Conservation (phyloP, 805 yeast genomes). For the Yamadazyma paraphyllophila region DNA sequence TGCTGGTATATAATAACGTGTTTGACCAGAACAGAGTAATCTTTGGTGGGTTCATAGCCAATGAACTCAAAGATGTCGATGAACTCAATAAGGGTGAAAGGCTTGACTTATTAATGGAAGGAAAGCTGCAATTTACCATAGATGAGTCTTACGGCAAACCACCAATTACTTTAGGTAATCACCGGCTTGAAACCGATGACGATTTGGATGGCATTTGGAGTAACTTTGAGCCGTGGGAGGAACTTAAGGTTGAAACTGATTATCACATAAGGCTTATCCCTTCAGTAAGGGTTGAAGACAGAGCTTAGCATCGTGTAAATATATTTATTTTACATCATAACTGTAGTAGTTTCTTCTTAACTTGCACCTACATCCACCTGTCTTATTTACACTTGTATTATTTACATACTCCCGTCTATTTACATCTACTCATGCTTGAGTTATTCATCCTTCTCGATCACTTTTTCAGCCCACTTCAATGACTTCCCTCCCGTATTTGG, state of each 20-base stretch:
- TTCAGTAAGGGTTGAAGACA: slow-evolving; percentile 8
- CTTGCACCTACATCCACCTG: too few species aligned
- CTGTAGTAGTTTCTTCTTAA: too few species aligned
- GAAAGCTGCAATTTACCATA: slow-evolving; percentile 20
- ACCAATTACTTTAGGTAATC: slow-evolving; percentile 35
- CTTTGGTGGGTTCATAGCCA: slow-evolving; percentile 18
- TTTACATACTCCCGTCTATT: too few species aligned
- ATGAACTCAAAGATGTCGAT: slow-evolving; percentile 28
- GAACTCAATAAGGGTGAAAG: slow-evolving; percentile 39
- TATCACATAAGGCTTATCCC: slow-evolving; percentile 41
- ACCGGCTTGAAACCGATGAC: slow-evolving; percentile 37
- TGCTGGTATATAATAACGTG: slow-evolving; percentile 29
- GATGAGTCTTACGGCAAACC: slow-evolving; percentile 35
- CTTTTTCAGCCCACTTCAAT: slow-evolving; percentile 42
- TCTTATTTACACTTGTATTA: too few species aligned
- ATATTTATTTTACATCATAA: not conserved
- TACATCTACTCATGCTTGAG: too few species aligned
- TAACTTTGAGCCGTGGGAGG: slow-evolving; percentile 47
- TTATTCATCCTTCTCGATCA: slow-evolving; percentile 20
- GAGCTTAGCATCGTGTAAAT: not conserved
- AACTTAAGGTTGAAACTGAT: slow-evolving; percentile 36
- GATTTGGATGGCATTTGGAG: slow-evolving; percentile 44
- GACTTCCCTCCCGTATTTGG: slow-evolving; percentile 13
- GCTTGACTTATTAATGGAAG: slow-evolving; percentile 34
- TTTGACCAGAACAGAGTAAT: slow-evolving; percentile 22